Evolutionary conservation across 768 basidiomycete genomes (phyloP).

Genomic region (Clavulina sp.): DNA sequence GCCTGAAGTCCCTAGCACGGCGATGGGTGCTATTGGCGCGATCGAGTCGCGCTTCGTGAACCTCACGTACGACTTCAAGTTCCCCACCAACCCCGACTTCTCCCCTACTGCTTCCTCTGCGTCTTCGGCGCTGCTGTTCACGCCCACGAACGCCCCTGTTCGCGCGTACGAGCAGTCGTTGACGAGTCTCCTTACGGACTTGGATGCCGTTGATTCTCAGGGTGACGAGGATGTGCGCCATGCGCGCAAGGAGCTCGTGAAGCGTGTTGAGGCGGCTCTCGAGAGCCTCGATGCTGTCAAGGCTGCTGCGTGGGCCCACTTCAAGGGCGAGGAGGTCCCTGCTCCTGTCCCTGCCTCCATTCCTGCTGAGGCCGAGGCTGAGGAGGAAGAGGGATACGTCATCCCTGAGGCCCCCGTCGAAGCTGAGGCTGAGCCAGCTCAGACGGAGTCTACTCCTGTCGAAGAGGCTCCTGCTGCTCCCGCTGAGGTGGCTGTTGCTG

Average conservation of each 20-base stretch:
- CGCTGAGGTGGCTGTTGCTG: too few relatives aligned
- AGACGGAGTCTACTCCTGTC: too few relatives aligned
- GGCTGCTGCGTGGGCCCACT: constrained; percentile 19
- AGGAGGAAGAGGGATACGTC: too few relatives aligned
- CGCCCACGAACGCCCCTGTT: constrained; percentile 38
- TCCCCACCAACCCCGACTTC: constrained; percentile 34
- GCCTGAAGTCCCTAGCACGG: background rate
- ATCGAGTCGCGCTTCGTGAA: constrained; percentile 29
- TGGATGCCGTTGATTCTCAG: constrained; percentile 52
- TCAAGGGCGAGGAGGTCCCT: constrained; percentile 1
- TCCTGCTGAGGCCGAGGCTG: background rate
- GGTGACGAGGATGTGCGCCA: constrained; percentile 38
- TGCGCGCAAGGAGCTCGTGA: constrained; percentile 34
- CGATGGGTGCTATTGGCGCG: constrained; percentile 19
- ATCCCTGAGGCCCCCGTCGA: too few relatives aligned
- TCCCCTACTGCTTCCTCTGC: constrained; percentile 4
- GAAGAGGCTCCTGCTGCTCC: too few relatives aligned
- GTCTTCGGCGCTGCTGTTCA: constrained; percentile 37
- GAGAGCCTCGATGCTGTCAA: constrained; percentile 27
- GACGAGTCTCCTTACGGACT: constrained; percentile 40
- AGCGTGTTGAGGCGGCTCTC: constrained; percentile 42
- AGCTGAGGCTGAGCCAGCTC: too few relatives aligned
- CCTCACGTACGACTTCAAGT: constrained; percentile 26
- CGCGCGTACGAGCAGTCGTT: constrained; percentile 47
- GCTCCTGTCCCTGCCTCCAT: too few relatives aligned